A percentile compares a stretch with the other conserved stretches of the same genome.
phyloP scores from a whole-genome alignment of 148 eudicot genomes.

The Beta vulgaris region DNA sequence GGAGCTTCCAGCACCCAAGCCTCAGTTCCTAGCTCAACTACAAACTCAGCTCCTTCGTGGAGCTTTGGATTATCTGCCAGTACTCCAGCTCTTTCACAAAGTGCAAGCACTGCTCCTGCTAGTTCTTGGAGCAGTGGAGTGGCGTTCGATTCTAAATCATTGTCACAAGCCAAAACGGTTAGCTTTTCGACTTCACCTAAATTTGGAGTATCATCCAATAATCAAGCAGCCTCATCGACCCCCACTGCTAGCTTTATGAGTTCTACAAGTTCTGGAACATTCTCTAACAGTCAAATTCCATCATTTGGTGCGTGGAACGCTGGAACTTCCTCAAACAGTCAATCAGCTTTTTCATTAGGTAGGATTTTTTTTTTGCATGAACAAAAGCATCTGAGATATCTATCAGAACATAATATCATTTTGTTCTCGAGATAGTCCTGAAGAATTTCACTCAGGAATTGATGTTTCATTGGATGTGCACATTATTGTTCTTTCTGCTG shows the following conservation, averaged over 20 bases:
- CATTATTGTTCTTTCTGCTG: not conserved
- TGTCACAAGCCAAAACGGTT: constrained; percentile 19
- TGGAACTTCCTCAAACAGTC: constrained; percentile 36
- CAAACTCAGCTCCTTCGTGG: constrained; percentile 32
- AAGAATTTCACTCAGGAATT: too few relatives aligned
- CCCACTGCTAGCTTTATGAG: constrained; percentile 19
- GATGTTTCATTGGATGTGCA: constrained; percentile 5
- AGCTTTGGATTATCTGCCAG: constrained; percentile 37
- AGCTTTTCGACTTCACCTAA: constrained; percentile 24
- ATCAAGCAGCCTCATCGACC: constrained; percentile 17
- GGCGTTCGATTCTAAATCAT: constrained; percentile 24
- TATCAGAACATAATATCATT: not conserved
- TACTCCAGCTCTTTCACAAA: constrained; percentile 30
- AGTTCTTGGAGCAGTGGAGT: constrained; percentile 32
- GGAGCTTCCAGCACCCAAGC: constrained; percentile 31
- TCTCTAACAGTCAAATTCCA: constrained; percentile 28
- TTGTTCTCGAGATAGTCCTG: not conserved
- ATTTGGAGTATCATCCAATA: constrained; percentile 24
- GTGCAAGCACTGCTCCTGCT: constrained; percentile 23
- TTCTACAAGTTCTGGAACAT: constrained; percentile 26
- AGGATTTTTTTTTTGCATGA: constrained; percentile 26
- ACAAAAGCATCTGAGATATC: not conserved
- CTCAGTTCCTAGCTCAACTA: constrained; percentile 13
- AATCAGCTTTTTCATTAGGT: constrained; percentile 60
- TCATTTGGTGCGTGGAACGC: constrained; percentile 28